phyloP scores from a whole-genome alignment of 75 land plant species.

The Sequoiadendron giganteum region DNA sequence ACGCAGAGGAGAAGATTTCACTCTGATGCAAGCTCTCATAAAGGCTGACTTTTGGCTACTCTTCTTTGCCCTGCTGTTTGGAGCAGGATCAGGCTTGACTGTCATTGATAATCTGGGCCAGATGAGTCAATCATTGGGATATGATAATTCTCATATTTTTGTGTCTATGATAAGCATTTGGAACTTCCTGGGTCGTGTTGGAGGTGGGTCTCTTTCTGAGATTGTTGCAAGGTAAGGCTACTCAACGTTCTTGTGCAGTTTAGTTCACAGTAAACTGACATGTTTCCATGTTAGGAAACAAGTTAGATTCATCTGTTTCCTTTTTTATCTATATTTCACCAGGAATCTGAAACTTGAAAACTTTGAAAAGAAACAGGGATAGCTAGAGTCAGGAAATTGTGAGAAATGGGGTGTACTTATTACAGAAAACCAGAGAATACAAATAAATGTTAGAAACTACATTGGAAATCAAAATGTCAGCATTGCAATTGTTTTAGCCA shows the following conservation, averaged over 20 bases:
- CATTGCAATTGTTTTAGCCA: too few species aligned
- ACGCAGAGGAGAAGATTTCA: constrained; percentile 91
- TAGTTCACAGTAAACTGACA: neutral
- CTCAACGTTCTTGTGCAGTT: neutral
- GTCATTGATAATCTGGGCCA: constrained; percentile 98
- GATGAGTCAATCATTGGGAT: constrained; percentile 87
- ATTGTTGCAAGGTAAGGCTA: constrained; percentile 66
- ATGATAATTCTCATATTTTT: constrained; percentile 85
- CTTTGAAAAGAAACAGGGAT: too few species aligned
- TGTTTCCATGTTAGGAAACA: neutral
- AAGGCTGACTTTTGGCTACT: constrained; percentile 99
- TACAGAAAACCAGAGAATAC: neutral
- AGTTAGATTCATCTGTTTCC: neutral
- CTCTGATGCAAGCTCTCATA: constrained; percentile 78
- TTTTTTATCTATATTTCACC: too few species aligned
- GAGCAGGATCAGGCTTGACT: constrained; percentile 93
- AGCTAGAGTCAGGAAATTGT: neutral
- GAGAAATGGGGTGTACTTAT: neutral
- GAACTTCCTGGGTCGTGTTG: constrained; percentile 98
- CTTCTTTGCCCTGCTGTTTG: constrained; percentile 73
- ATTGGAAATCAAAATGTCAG: too few species aligned
- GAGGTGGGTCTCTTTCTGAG: constrained; percentile 92
- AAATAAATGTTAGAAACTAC: neutral
- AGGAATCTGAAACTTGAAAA: too few species aligned
- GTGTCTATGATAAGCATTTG: constrained; percentile 98